Evolutionary conservation across 2,329 filamentous ascomycete genomes (phyloP).

Genomic region (Penicillium brasilianum): DNA sequence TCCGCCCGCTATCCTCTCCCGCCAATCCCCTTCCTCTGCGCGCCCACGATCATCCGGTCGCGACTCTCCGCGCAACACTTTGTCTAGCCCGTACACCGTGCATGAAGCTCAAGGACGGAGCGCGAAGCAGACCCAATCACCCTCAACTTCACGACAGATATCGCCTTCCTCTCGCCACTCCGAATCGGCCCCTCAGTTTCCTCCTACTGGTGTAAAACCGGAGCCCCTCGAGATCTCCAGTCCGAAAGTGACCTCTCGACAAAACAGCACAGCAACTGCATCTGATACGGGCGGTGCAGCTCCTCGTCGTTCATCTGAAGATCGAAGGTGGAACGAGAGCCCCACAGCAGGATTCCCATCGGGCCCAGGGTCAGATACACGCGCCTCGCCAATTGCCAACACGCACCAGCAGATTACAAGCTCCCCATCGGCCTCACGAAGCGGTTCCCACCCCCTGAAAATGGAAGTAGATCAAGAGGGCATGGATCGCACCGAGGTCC

Average conservation of each 20-base stretch:
- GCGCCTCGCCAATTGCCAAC: constrained; percentile 21
- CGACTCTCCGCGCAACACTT: constrained; percentile 39
- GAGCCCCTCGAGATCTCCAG: constrained; percentile 76
- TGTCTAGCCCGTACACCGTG: constrained; percentile 40
- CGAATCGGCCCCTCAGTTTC: constrained; percentile 37
- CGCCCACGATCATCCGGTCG: constrained; percentile 47
- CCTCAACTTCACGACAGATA: constrained; percentile 33
- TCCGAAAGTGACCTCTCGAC: constrained; percentile 66
- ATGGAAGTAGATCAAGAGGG: constrained; percentile 32
- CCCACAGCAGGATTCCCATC: constrained; percentile 25
- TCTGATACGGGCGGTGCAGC: constrained; percentile 33
- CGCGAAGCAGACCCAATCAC: constrained; percentile 36
- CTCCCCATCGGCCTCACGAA: constrained; percentile 32
- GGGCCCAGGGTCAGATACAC: constrained; percentile 23
- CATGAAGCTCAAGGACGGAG: constrained; percentile 38
- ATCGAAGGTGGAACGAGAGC: constrained; percentile 37
- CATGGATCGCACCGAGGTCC: constrained; percentile 29
- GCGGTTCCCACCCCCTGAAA: constrained; percentile 30
- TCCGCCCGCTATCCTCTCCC: constrained; percentile 41
- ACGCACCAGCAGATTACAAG: constrained; percentile 34
- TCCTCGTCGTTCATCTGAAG: constrained; percentile 36
- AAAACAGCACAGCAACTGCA: constrained; percentile 34
- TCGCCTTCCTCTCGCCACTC: constrained; percentile 47
- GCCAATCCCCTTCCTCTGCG: constrained; percentile 42
- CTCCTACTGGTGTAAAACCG: constrained; percentile 64